Evolutionary conservation across 768 basidiomycete genomes (phyloP).

Genomic region (Leucosporidium yakuticum): DNA sequence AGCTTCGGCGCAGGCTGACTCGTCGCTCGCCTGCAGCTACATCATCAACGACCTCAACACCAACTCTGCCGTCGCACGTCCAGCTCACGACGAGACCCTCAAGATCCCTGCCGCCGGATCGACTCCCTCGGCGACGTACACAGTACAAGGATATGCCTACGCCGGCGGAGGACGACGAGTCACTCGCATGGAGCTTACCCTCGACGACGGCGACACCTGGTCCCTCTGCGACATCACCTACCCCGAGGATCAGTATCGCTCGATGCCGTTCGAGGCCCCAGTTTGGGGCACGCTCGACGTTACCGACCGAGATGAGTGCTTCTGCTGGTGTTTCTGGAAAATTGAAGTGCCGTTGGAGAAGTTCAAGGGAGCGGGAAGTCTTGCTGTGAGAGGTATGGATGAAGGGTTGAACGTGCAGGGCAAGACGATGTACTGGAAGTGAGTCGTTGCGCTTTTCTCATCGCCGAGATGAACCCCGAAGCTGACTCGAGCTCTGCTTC

Average conservation of each 20-base stretch:
- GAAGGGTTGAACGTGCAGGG: constrained; percentile 53
- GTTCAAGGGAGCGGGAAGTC: constrained; percentile 44
- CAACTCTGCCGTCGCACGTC: constrained; percentile 56
- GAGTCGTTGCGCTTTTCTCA: constrained; percentile 1
- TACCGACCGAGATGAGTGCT: constrained; percentile 50
- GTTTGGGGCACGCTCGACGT: constrained; percentile 54
- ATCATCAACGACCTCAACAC: constrained; percentile 56
- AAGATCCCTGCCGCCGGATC: not conserved
- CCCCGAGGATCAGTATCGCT: constrained; percentile 52
- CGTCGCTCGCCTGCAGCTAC: constrained; percentile 37
- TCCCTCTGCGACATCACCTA: constrained; percentile 48
- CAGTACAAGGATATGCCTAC: constrained; percentile 57
- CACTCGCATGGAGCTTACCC: constrained; percentile 55
- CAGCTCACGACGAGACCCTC: constrained; percentile 53
- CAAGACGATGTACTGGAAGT: constrained; percentile 50
- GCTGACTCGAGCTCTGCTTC: constrained; percentile 40
- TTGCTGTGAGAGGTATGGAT: constrained; percentile 56
- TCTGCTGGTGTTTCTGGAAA: constrained; percentile 61
- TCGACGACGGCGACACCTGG: constrained; percentile 56
- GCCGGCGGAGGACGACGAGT: constrained; percentile 58
- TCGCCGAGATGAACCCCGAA: not conserved
- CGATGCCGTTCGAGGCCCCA: constrained; percentile 42
- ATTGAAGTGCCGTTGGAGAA: constrained; percentile 45
- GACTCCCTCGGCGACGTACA: constrained; percentile 42
- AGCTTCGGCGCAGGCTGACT: not conserved